These are phyloP conservation scores for Cystobasidium pallidum DNA, from an alignment of 1,284 basidiomycete genomes.

Conservation along the genomic window DNA sequence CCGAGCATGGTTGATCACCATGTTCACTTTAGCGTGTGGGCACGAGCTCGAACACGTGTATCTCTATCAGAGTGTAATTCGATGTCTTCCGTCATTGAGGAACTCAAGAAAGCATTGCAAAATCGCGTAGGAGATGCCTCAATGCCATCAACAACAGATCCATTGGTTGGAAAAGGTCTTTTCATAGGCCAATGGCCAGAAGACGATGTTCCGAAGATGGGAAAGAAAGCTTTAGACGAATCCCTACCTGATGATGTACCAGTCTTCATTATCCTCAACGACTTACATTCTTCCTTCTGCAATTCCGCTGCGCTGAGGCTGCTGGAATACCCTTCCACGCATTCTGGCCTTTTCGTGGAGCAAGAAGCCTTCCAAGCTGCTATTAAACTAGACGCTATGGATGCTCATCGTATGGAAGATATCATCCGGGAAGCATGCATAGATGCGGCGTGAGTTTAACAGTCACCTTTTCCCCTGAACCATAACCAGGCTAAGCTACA, in stretches of 20 bases:
- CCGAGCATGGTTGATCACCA: conserved; percentile 41
- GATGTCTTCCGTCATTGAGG: conserved; percentile 1
- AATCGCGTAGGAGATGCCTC: conserved; percentile 40
- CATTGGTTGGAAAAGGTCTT: conserved; percentile 50
- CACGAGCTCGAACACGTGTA: conserved; percentile 16
- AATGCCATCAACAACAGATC: conserved; percentile 2
- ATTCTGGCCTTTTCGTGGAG: conserved; percentile 51
- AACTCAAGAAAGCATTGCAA: neutral
- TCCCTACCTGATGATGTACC: conserved; percentile 48
- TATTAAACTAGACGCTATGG: conserved; percentile 49
- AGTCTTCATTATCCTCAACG: conserved; percentile 53
- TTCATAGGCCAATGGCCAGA: conserved; percentile 53
- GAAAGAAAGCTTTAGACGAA: conserved; percentile 49
- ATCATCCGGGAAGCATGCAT: conserved; percentile 51
- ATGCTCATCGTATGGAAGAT: conserved; percentile 48
- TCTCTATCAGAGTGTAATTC: conserved; percentile 16
- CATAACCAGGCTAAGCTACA: neutral
- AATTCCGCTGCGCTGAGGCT: conserved; percentile 52
- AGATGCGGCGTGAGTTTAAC: conserved; percentile 52
- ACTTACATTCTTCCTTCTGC: conserved; percentile 54
- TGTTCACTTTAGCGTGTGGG: conserved; percentile 39
- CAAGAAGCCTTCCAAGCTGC: conserved; percentile 52
- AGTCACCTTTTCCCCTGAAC: neutral
- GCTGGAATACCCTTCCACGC: conserved; percentile 45
- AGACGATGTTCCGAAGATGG: conserved; percentile 47